Percentiles rank a stretch among this genome's conserved stretches.
Conservation (phyloP, 1,284 basidiomycete genomes). For the Dichomitus squalens region DNA sequence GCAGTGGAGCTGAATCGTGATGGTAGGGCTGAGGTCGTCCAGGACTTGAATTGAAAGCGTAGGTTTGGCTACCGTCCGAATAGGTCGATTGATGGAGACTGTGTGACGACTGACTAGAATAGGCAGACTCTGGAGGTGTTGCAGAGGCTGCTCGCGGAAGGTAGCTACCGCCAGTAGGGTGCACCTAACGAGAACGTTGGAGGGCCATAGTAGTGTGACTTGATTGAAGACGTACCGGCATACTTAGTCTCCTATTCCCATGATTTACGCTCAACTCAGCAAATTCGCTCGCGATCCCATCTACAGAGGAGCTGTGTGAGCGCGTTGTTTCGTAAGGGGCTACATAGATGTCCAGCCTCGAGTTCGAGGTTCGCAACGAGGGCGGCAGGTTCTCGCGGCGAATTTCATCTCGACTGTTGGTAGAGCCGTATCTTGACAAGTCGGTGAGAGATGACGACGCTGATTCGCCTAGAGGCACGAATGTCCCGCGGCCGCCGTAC, state of each 20-base stretch:
- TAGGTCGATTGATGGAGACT: slow-evolving; percentile 33
- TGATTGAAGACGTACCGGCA: slow-evolving; percentile 52
- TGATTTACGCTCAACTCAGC: slow-evolving; percentile 63
- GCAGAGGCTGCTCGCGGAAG: slow-evolving; percentile 42
- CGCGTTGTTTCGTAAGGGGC: slow-evolving; percentile 60
- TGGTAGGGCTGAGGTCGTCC: slow-evolving; percentile 37
- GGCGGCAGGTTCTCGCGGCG: slow-evolving; percentile 58
- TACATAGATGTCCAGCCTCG: slow-evolving; percentile 70
- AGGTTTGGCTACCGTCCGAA: slow-evolving; percentile 24
- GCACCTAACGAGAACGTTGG: neutral
- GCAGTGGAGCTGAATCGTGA: slow-evolving; percentile 35
- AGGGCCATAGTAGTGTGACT: neutral
- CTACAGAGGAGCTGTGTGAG: slow-evolving; percentile 40
- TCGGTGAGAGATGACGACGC: slow-evolving; percentile 31
- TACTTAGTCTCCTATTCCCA: slow-evolving; percentile 55
- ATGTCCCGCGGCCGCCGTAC: slow-evolving; percentile 78
- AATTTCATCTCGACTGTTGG: slow-evolving; percentile 40
- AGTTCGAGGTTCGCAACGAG: slow-evolving; percentile 58
- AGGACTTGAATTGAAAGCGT: slow-evolving; percentile 33
- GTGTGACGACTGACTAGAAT: slow-evolving; percentile 18
- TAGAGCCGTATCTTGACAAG: slow-evolving; percentile 39
- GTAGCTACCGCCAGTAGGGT: slow-evolving; percentile 32
- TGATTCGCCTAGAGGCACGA: slow-evolving; percentile 57
- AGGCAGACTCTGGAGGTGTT: slow-evolving; percentile 32
- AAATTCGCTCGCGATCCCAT: slow-evolving; percentile 62